Percentiles rank a stretch among this genome's conserved stretches.
phyloP scores from a whole-genome alignment of 73 alveolate genomes.

The Strombidium stylifer region DNA sequence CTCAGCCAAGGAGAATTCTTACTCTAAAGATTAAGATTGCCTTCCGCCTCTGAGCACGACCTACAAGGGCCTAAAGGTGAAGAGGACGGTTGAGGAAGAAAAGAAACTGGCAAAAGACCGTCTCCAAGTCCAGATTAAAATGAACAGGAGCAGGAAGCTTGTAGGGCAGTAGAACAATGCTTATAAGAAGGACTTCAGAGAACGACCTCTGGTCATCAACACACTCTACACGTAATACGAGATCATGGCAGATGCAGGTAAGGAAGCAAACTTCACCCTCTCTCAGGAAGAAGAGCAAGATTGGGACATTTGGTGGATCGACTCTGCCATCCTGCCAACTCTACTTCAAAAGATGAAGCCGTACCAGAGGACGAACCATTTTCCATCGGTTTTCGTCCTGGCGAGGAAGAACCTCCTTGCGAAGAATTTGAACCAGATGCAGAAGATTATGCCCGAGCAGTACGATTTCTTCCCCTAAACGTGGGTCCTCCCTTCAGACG shows the following conservation, averaged over 20 bases:
- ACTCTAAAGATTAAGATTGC: too few species aligned
- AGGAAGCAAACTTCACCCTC: not conserved
- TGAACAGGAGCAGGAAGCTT: too few species aligned
- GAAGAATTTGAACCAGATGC: slow-evolving; percentile 44
- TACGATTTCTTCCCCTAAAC: slow-evolving; percentile 29
- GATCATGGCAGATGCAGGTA: not conserved
- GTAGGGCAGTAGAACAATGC: too few species aligned
- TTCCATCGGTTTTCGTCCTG: slow-evolving; percentile 58
- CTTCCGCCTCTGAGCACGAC: too few species aligned
- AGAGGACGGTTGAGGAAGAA: too few species aligned
- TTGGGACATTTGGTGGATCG: slow-evolving; percentile 5
- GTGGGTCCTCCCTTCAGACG: slow-evolving; percentile 32
- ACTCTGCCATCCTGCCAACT: not conserved
- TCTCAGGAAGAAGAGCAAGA: not conserved
- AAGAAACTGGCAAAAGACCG: too few species aligned
- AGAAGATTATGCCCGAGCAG: slow-evolving; percentile 39
- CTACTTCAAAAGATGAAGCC: slow-evolving; percentile 1
- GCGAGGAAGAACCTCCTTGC: slow-evolving; percentile 56
- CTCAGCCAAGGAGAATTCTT: too few species aligned
- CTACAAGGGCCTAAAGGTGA: too few species aligned
- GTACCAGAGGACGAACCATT: slow-evolving; percentile 57
- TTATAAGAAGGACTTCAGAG: too few species aligned
- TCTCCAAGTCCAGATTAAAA: too few species aligned
- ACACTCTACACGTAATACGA: not conserved
- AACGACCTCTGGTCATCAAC: not conserved